Conservation (phyloP, 139 green algal genomes). For the Penium margaritaceum region DNA sequence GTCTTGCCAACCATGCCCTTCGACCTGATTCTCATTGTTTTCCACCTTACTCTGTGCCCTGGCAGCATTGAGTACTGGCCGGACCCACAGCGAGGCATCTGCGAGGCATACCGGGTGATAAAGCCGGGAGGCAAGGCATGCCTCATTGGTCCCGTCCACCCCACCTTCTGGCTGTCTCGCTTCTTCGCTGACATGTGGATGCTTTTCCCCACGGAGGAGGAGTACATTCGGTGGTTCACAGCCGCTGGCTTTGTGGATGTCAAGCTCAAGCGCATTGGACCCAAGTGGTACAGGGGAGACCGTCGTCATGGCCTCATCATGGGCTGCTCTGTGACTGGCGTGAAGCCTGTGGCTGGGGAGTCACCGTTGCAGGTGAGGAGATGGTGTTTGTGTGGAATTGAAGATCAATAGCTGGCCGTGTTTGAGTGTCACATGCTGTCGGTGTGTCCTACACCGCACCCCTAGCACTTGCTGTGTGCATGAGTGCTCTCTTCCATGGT, state of each 20-base stretch:
- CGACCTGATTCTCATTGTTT: no score
- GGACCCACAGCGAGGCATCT: constrained; percentile 78
- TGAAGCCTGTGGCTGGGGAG: constrained; percentile 61
- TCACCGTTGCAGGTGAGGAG: constrained; percentile 38
- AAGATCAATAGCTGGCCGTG: no score
- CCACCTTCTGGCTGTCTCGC: constrained; percentile 71
- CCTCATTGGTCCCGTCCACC: constrained; percentile 86
- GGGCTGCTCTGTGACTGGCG: constrained; percentile 86
- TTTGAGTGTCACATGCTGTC: no score
- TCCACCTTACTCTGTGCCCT: no score
- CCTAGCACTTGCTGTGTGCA: no score
- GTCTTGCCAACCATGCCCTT: no score
- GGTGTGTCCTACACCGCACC: no score
- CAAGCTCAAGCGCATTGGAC: constrained; percentile 84
- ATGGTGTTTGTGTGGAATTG: no score
- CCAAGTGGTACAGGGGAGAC: constrained; percentile 88
- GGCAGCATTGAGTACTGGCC: constrained; percentile 83
- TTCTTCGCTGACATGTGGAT: constrained; percentile 90
- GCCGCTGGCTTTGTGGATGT: constrained; percentile 82
- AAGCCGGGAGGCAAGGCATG: constrained; percentile 83
- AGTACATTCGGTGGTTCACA: constrained; percentile 93
- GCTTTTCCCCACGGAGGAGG: constrained; percentile 88
- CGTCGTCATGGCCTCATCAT: constrained; percentile 90
- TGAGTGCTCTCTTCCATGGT: no score
- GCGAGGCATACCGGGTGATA: constrained; percentile 76